Evolutionary conservation across 257 asterid genomes (phyloP).

Genomic region (Handroanthus guayacan): DNA sequence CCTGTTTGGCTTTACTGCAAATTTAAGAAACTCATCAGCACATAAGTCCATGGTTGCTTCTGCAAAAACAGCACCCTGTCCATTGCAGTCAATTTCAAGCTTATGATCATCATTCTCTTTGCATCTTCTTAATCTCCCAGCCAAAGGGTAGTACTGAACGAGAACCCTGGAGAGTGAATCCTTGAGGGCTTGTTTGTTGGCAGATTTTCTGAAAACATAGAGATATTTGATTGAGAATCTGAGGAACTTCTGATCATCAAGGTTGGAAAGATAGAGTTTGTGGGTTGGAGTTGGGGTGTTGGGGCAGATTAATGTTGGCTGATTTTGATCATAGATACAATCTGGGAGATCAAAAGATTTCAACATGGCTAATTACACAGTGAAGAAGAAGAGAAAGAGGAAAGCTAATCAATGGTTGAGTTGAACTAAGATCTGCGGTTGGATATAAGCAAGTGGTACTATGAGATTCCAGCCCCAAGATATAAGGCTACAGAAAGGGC

Average conservation of each 20-base stretch:
- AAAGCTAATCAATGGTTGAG: neutral
- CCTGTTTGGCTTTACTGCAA: slow-evolving; percentile 62
- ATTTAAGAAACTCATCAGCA: slow-evolving; percentile 50
- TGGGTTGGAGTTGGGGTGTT: slow-evolving; percentile 57
- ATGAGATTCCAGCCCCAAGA: slow-evolving; percentile 24
- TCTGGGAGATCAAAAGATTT: slow-evolving; percentile 62
- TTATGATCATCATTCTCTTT: slow-evolving; percentile 56
- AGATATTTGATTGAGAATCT: slow-evolving; percentile 79
- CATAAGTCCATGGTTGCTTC: slow-evolving; percentile 71
- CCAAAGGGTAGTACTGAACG: slow-evolving; percentile 76
- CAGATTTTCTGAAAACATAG: slow-evolving; percentile 57
- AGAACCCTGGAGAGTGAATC: slow-evolving; percentile 63
- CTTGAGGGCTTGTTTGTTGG: slow-evolving; percentile 49
- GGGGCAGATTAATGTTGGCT: slow-evolving; percentile 60
- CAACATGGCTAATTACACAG: slow-evolving; percentile 39
- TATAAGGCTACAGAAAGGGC: slow-evolving; percentile 23
- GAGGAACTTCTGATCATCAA: slow-evolving; percentile 81
- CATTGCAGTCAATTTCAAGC: slow-evolving; percentile 81
- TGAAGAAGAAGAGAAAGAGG: neutral
- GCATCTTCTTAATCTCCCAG: slow-evolving; percentile 68
- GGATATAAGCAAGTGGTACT: slow-evolving; percentile 4
- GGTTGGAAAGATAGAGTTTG: slow-evolving; percentile 69
- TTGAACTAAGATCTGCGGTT: neutral
- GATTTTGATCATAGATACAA: slow-evolving; percentile 48
- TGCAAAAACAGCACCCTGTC: slow-evolving; percentile 80